phyloP scores from a whole-genome alignment of 2,329 filamentous ascomycete species.

The Colletotrichum graminicola region DNA sequence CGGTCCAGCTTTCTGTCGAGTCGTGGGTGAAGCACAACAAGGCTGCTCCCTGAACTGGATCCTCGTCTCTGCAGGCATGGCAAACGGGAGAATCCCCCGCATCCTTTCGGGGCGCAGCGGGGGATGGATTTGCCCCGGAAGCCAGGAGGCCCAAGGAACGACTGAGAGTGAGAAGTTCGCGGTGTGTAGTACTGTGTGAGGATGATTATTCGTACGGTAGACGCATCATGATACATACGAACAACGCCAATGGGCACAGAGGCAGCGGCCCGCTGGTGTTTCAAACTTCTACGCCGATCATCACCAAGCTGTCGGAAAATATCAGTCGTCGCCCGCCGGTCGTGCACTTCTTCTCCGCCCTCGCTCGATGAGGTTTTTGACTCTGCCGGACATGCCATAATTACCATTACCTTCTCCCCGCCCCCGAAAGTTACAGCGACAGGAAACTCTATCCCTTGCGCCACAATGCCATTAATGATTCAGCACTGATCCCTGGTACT shows the following conservation, averaged over 20 bases:
- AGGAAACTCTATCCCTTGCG: conserved; percentile 3
- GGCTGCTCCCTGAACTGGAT: conserved; percentile 18
- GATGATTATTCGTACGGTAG: conserved; percentile 29
- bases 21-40: neutral
- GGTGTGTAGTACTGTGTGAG: conserved; percentile 21
- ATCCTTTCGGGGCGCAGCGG: neutral
- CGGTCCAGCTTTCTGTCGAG: conserved; percentile 4
- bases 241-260: neutral
- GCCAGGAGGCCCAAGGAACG: conserved; percentile 1
- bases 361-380: neutral
- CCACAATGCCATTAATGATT: neutral
- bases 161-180: neutral
- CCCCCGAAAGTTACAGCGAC: neutral
- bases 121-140: neutral
- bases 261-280: conserved; percentile 5
- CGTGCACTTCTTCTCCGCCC: neutral
- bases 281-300: neutral
- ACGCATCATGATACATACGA: conserved; percentile 14
- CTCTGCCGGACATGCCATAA: neutral
- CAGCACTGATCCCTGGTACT: neutral
- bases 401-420: neutral
- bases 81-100: conserved; percentile 35
- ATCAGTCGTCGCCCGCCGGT: neutral
- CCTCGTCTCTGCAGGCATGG: conserved; percentile 11
- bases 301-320: conserved; percentile 1